Evolutionary conservation across 2,329 filamentous ascomycete species (phyloP).

Genomic region (Fusarium nurragi): DNA sequence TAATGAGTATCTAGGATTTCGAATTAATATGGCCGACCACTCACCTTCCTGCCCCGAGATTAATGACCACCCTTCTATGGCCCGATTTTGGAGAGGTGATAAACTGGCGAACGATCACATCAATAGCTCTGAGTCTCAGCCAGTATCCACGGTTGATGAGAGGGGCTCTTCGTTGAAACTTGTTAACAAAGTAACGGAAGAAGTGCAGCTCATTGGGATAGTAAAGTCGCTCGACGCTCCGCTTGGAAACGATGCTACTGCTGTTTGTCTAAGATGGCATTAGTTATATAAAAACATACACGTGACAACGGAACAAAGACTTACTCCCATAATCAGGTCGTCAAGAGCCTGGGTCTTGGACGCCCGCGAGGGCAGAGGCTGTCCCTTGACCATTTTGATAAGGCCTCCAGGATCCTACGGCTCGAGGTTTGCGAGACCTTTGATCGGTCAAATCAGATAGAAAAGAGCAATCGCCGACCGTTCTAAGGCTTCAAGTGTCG

Average conservation of each 20-base stretch:
- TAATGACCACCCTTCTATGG: slow-evolving; percentile 78
- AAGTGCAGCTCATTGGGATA: slow-evolving; percentile 80
- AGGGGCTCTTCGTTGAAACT: slow-evolving; percentile 83
- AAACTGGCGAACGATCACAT: slow-evolving; percentile 78
- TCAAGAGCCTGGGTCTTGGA: slow-evolving; percentile 52
- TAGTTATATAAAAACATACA: not conserved
- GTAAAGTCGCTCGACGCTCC: slow-evolving; percentile 91
- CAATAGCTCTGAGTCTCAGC: slow-evolving; percentile 84
- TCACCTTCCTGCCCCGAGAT: slow-evolving; percentile 91
- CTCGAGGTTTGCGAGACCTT: not conserved
- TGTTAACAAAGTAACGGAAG: slow-evolving; percentile 87
- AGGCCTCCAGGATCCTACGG: not conserved
- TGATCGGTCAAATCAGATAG: no score
- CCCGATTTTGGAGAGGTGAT: slow-evolving; percentile 60
- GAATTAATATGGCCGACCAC: slow-evolving; percentile 48
- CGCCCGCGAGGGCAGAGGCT: slow-evolving; percentile 12
- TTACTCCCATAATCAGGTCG: slow-evolving; percentile 66
- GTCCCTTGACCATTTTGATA: slow-evolving; percentile 30
- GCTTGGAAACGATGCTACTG: slow-evolving; percentile 90
- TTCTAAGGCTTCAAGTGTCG: not conserved
- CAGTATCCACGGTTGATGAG: slow-evolving; percentile 92
- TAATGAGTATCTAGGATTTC: slow-evolving; percentile 6
- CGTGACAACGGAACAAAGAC: slow-evolving; percentile 38
- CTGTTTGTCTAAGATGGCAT: slow-evolving; percentile 74
- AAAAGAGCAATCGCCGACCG: not conserved